These are phyloP conservation scores for Neurospora tetrasperma DNA, from an alignment of 495 filamentous ascomycete species.

Conservation along the genomic window DNA sequence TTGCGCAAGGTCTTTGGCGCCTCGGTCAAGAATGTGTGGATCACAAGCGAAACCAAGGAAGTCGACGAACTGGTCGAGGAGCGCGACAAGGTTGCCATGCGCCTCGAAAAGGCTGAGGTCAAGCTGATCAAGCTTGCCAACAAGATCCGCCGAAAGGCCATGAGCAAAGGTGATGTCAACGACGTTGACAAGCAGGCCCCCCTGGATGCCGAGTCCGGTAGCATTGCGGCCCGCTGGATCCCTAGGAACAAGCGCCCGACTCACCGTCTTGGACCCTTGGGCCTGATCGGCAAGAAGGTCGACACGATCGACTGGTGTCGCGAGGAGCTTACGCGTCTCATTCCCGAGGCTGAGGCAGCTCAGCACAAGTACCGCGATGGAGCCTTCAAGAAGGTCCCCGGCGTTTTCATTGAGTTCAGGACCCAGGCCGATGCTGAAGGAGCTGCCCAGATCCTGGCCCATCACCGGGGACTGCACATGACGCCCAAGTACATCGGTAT, in stretches of 20 bases:
- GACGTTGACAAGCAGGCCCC: conserved; percentile 37
- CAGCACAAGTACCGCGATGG: conserved; percentile 66
- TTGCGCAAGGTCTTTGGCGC: conserved; percentile 70
- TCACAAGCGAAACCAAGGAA: conserved; percentile 66
- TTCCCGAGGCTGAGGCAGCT: conserved; percentile 65
- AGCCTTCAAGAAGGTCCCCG: conserved; percentile 54
- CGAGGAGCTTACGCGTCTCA: conserved; percentile 66
- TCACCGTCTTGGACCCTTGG: conserved; percentile 65
- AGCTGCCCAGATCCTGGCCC: conserved; percentile 76
- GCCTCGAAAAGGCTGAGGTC: conserved; percentile 82
- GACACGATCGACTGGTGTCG: conserved; percentile 93
- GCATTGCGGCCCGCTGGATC: conserved; percentile 70
- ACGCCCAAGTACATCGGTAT: conserved; percentile 82
- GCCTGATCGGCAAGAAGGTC: conserved; percentile 81
- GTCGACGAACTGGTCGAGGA: conserved; percentile 79
- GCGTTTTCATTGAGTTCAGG: conserved; percentile 85
- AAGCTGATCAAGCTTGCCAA: conserved; percentile 79
- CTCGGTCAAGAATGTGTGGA: conserved; percentile 78
- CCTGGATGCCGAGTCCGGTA: conserved; percentile 56
- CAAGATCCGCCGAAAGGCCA: conserved; percentile 56
- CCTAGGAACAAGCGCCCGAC: conserved; percentile 73
- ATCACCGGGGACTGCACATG: conserved; percentile 89
- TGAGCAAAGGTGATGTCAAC: conserved; percentile 54
- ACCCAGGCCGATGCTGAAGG: conserved; percentile 73
- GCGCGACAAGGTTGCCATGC: conserved; percentile 72